Conservation (phyloP, 164 flowering plant genomes). For the Amborella trichopoda region DNA sequence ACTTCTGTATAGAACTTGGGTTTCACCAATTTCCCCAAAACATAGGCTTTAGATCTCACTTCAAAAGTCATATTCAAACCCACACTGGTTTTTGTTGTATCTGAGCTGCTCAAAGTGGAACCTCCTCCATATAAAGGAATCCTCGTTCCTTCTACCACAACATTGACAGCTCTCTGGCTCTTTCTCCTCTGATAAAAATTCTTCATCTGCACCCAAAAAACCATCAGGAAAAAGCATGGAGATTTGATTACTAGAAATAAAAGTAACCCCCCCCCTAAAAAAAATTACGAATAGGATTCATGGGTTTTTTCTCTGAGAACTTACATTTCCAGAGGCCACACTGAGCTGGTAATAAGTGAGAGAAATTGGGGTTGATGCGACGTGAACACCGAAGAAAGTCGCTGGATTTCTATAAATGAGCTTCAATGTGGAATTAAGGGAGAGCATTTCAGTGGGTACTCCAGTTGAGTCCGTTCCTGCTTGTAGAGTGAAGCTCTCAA, state of each 20-base stretch:
- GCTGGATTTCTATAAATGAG: conserved; percentile 64
- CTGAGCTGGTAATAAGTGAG: conserved; percentile 51
- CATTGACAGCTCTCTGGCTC: conserved; percentile 40
- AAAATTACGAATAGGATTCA: background rate
- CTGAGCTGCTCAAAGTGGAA: conserved; percentile 45
- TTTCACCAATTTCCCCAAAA: conserved; percentile 72
- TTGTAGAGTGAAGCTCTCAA: conserved; percentile 54
- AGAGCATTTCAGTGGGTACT: conserved; percentile 77
- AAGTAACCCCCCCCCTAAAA: background rate
- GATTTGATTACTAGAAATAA: background rate
- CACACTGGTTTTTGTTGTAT: conserved; percentile 31
- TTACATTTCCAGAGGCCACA: conserved; percentile 58
- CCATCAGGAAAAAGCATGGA: too few species aligned
- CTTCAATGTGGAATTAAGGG: conserved; percentile 65
- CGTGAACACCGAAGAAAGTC: conserved; percentile 87
- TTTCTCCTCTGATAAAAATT: conserved; percentile 78
- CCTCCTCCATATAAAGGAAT: conserved; percentile 84
- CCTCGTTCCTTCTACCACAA: conserved; percentile 40
- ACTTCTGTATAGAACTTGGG: conserved; percentile 60
- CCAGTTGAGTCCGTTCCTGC: conserved; percentile 77
- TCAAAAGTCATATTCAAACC: conserved; percentile 38
- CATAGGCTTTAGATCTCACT: conserved; percentile 64
- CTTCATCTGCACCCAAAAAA: conserved; percentile 36
- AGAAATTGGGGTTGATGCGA: conserved; percentile 55
- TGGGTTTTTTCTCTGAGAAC: conserved; percentile 1